These are phyloP conservation scores for Fusarium tricinctum DNA, from an alignment of 2,329 filamentous ascomycete genomes.

Conservation along the genomic window DNA sequence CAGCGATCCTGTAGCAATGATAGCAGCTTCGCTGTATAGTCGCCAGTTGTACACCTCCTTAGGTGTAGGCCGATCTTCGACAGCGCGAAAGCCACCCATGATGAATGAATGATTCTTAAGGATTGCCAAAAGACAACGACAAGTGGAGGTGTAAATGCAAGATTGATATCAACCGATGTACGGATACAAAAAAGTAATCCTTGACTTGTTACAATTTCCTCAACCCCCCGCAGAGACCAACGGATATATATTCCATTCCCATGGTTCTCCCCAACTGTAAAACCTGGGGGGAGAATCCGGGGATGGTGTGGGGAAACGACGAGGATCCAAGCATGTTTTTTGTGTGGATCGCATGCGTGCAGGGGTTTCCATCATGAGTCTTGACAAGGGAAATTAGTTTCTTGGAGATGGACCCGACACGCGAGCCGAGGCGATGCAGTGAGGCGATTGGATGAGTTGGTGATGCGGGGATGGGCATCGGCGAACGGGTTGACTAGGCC, in stretches of 20 bases:
- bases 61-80: conserved; percentile 69
- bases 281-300: conserved; percentile 47
- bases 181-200: background rate
- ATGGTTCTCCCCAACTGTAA: conserved; percentile 20
- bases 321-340: conserved; percentile 36
- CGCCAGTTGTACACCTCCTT: conserved; percentile 68
- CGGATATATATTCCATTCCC: conserved; percentile 45
- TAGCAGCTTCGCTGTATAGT: conserved; percentile 62
- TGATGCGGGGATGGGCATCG: conserved; percentile 26
- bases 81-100: conserved; percentile 60
- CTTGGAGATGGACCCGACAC: conserved; percentile 42
- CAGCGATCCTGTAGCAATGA: conserved; percentile 63
- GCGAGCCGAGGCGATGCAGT: conserved; percentile 49
- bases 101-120: background rate
- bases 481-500: conserved; percentile 7
- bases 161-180: background rate
- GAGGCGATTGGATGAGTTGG: conserved; percentile 42
- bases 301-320: conserved; percentile 39
- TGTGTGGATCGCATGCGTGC: conserved; percentile 5
- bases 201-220: conserved; percentile 1
- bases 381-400: background rate
- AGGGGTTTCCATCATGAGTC: conserved; percentile 22
- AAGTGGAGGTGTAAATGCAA: background rate
- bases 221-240: conserved; percentile 16
- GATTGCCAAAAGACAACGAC: background rate